Conservation (phyloP, 352 stramenopile species). For the Hyaloperonospora brassicae region DNA sequence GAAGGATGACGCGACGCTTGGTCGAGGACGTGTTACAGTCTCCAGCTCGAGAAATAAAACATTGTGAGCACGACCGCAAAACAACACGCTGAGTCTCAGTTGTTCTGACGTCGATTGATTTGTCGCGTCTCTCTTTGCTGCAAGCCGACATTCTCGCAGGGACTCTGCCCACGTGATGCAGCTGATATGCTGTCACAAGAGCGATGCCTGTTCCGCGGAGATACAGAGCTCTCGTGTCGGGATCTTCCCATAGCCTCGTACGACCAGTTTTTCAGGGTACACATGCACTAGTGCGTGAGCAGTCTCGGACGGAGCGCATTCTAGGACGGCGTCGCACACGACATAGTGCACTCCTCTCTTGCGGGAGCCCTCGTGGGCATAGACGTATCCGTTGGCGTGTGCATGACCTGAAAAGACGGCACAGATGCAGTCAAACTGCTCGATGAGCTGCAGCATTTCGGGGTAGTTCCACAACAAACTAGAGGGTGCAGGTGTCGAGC, state of each 20-base stretch:
- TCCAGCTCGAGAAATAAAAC: constrained; percentile 22
- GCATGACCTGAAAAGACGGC: constrained; percentile 67
- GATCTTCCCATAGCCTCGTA: constrained; percentile 56
- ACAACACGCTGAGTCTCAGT: neutral
- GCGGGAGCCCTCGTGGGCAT: constrained; percentile 25
- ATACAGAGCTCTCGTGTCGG: constrained; percentile 48
- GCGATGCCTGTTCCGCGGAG: constrained; percentile 2
- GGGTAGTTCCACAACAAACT: constrained; percentile 77
- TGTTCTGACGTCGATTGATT: no score
- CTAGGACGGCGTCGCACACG: constrained; percentile 57
- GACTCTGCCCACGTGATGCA: no score
- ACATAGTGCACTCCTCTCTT: constrained; percentile 58
- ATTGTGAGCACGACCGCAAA: constrained; percentile 9
- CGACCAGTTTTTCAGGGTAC: constrained; percentile 38
- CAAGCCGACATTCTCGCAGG: no score
- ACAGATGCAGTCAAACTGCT: constrained; percentile 38
- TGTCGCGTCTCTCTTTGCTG: no score
- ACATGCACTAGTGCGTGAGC: constrained; percentile 60
- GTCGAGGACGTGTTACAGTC: constrained; percentile 13
- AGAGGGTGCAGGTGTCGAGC: constrained; percentile 23
- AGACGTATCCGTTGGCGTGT: constrained; percentile 49
- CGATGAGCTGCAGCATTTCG: constrained; percentile 44
- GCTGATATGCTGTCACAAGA: neutral
- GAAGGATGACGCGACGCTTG: constrained; percentile 20
- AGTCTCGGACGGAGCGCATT: constrained; percentile 49